Base-by-base conservation (phyloP, 768 basidiomycete genomes). In the Heimioporus sp. region DNA sequence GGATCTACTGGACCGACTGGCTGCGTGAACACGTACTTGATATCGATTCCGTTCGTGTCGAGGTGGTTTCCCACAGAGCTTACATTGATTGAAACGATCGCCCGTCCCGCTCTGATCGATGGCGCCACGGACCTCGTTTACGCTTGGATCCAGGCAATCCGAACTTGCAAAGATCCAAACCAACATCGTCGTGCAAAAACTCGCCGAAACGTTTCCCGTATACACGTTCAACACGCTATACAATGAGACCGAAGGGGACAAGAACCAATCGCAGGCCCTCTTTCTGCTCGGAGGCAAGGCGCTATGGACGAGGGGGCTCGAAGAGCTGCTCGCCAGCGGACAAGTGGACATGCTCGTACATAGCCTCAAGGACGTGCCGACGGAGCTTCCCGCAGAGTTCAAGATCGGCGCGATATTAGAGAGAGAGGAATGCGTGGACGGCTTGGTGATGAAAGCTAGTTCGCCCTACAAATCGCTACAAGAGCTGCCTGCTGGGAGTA, bases 221-320 rank as follows among this genome's bases (percentile, higher is more conserved):
- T 60, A 73, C 37, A 52, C 66, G 8, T 82, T 85, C 68, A 70
- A 73, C 28, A 77, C 85, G 36, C 72, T 73, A 32, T 81, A 79
- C 67, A 85, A 85, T 77, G 86, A 81, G 19, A 92, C 86, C 3
- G 83, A 73, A 64, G 96, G 76, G 4, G 96, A 98, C 73, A 88
- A 90, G 63, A 94, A 97, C 63, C 92, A 95, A 70, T 83, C 86
- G 2, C 87, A 92, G 57, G 81, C 83, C n/a, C 76, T 97, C 16
- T 95, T 95, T 70, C 77, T 94, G 10, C 73, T 97, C 15, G 93
- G 93, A 36, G 92, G 91, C n/a, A 92, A 92, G 66, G 80, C 89
- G 0, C 71, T 98, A 28, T 99, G 97, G 97, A 99, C 97, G 35
- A 90, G 92, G 61, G 96, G 98, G 61, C 83, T 99, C 48, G 97